Percentiles rank a stretch among this genome's conserved stretches.
phyloP scores from a whole-genome alignment of 139 green algal genomes.

The Nannochloris sp. region DNA sequence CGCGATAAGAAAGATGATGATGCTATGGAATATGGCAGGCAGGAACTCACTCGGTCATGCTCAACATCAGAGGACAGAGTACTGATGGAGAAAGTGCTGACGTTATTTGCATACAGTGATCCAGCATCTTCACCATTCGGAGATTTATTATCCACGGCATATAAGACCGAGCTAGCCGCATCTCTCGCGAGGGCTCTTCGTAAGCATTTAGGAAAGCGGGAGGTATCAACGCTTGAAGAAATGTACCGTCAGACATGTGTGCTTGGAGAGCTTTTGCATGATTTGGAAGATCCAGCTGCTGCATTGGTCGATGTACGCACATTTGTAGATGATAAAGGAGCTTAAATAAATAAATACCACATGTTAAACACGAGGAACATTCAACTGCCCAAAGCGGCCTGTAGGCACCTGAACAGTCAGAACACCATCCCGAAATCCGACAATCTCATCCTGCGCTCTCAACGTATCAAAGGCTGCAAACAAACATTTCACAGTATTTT shows the following conservation, averaged over 20 bases:
- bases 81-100: slow-evolving; percentile 43
- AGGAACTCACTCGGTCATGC: slow-evolving; percentile 14
- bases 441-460: slow-evolving; percentile 21
- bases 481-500: slow-evolving; percentile 31
- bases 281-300: slow-evolving; percentile 10
- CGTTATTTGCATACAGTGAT: slow-evolving; percentile 59
- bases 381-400: slow-evolving; percentile 17
- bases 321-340: slow-evolving; percentile 7
- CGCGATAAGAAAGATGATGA: slow-evolving; percentile 30
- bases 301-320: slow-evolving; percentile 10
- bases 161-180: slow-evolving; percentile 37
- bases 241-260: slow-evolving; percentile 10
- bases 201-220: slow-evolving; percentile 17
- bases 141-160: slow-evolving; percentile 36
- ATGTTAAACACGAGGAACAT: not conserved
- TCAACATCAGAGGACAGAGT: slow-evolving; percentile 14
- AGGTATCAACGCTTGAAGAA: slow-evolving; percentile 17
- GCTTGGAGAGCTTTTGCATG: slow-evolving; percentile 6
- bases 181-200: slow-evolving; percentile 45
- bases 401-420: slow-evolving; percentile 17
- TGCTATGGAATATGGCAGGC: slow-evolving; percentile 40
- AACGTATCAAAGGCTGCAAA: slow-evolving; percentile 29
- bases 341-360: slow-evolving; percentile 1
- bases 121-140: slow-evolving; percentile 41
- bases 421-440: not conserved